A percentile compares a stretch with the other conserved stretches of the same genome.
Conservation (phyloP, 2,329 filamentous ascomycete species). For the Diaporthe nobilis region DNA sequence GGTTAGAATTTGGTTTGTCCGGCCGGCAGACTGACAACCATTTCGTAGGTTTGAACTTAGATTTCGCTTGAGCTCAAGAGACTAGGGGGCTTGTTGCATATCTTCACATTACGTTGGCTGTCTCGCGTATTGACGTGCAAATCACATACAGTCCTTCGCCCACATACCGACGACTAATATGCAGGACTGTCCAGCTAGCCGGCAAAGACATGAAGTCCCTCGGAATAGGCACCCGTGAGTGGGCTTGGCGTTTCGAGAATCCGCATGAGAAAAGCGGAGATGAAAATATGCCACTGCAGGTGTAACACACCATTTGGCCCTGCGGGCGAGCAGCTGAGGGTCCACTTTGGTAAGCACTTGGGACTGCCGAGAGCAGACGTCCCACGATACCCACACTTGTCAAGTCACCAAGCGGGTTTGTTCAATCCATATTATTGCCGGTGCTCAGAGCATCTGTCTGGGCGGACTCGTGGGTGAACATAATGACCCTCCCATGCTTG, state of each 20-base stretch:
- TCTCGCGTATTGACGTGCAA: not conserved
- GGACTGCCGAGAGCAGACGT: not conserved
- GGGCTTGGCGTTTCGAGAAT: not conserved
- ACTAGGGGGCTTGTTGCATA: not conserved
- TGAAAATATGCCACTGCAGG: not conserved
- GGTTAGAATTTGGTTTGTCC: not conserved
- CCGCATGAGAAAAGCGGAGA: slow-evolving; percentile 10
- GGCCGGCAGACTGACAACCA: not conserved
- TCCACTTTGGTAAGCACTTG: not conserved
- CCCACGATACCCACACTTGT: not conserved
- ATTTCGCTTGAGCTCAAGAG: not conserved
- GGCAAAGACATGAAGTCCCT: not conserved
- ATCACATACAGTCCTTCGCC: not conserved
- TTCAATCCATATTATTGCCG: not conserved
- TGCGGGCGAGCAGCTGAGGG: not conserved
- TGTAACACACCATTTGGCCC: not conserved
- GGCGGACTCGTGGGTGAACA: not conserved
- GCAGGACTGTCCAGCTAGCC: not conserved
- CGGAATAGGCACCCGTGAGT: not conserved
- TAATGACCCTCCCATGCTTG: not conserved
- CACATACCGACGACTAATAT: not conserved
- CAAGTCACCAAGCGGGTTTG: not conserved
- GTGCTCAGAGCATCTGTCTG: not conserved
- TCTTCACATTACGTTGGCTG: not conserved
- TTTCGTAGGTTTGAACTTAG: not conserved